These are phyloP conservation scores for Silybum marianum DNA, from an alignment of 129 eudicot species.

Conservation along the genomic window DNA sequence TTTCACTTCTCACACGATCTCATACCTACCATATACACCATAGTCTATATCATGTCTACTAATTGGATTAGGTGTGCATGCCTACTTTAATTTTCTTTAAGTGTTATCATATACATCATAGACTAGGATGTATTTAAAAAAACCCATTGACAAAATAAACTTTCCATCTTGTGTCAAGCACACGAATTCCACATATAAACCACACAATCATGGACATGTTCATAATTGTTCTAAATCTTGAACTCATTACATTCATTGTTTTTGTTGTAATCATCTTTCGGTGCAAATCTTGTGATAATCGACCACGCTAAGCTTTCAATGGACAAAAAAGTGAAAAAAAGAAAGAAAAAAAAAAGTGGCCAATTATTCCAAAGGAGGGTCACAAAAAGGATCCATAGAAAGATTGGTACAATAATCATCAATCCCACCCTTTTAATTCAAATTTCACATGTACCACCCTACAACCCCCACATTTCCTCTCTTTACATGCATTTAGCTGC, in stretches of 20 bases:
- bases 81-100: no score
- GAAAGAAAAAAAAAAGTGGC: conserved; percentile 28
- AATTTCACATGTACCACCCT: conserved; percentile 31
- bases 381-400: conserved; percentile 34
- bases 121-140: no score
- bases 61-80: no score
- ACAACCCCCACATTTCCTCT: conserved; percentile 13
- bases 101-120: no score
- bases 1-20: no score
- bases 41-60: no score
- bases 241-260: not conserved
- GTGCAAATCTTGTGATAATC: not conserved
- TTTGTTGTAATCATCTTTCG: not conserved
- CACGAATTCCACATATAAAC: not conserved
- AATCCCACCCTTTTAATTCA: conserved; percentile 56
- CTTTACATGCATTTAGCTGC: conserved; percentile 45
- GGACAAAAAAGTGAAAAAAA: not conserved
- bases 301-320: not conserved
- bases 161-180: not conserved
- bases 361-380: conserved; percentile 61
- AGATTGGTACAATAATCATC: conserved; percentile 48
- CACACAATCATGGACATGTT: not conserved
- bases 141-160: no score
- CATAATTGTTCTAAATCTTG: not conserved
- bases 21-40: no score